Evolutionary conservation across 192 early-diverging fungal genomes (phyloP), one percentile per base, ranked within the genome.

Genomic region (Coemansia pectinata): DNA sequence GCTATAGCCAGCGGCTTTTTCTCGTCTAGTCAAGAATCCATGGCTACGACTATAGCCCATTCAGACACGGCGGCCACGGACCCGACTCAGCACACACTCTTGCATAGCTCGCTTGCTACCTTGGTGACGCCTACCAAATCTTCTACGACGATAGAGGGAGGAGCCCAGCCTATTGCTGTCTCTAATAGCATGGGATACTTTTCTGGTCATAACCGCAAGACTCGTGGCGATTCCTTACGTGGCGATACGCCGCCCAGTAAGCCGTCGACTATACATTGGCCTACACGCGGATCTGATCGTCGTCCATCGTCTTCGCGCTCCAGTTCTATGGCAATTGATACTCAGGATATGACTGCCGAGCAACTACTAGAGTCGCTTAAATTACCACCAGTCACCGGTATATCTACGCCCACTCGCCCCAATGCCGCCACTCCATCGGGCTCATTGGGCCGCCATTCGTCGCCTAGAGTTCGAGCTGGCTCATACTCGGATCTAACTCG

Each of bases 301-400:
- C 52, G 53, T 11, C 38, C 65, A 4, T 8, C 64, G 39, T 27
- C 55, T 11, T 77, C 74, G 53, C 48, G 75, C 5, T 40, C 75
- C 2, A 63, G 60, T 12, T 77, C 75, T 3, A 50, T 41, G 5
- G 44, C 60, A 10, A 39, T 52, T 25, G 72, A 72, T 31, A 40
- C 66, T 15, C 64, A 62, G 17, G 74, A 71, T 15, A 77, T 83
- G 72, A 83, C 81, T 4, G 66, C 81, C 27, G 81, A 83, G 47
- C 53, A 83, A 47, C 73, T 83, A 19, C 61, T 83, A 25, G 76
- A 83, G 61, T 77, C 81, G 34, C 70, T 83, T 10, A 78, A 78
- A 41, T 70, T 83, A 31, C 81, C 80, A n/a, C 14, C 71, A 11
- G 41, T 53, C 36, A n/a, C 34, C 9, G 36, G 40, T 17, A 36